Percentiles rank a stretch among this genome's conserved stretches.
Conservation (phyloP, 1,284 basidiomycete genomes). For the Pholiota adiposa region DNA sequence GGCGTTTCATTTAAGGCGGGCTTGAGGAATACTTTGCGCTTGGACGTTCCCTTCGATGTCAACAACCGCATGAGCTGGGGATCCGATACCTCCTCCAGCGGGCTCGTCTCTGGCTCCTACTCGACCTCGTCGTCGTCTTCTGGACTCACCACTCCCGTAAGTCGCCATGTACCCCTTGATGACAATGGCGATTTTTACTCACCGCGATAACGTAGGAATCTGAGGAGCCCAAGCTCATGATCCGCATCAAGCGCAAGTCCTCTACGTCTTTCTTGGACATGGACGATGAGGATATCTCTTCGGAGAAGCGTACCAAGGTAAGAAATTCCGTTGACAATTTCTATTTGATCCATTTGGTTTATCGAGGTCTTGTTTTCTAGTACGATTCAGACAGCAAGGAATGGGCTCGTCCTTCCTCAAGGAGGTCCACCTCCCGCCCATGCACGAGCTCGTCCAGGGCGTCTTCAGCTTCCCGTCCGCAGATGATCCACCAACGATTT, state of each 20-base stretch:
- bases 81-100: slow-evolving; percentile 18
- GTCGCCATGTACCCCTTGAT: slow-evolving; percentile 13
- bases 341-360: too few relatives aligned
- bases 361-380: too few relatives aligned
- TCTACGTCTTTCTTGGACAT: slow-evolving; percentile 22
- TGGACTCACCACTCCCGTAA: slow-evolving; percentile 34
- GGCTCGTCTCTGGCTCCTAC: background rate
- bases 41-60: slow-evolving; percentile 31
- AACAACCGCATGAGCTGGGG: slow-evolving; percentile 26
- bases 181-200: slow-evolving; percentile 1
- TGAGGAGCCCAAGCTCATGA: slow-evolving; percentile 23
- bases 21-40: too few relatives aligned
- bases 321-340: too few relatives aligned
- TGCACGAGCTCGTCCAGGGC: background rate
- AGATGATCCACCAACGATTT: background rate
- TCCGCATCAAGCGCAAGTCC: slow-evolving; percentile 41
- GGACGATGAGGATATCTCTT: slow-evolving; percentile 12
- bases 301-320: slow-evolving; percentile 43
- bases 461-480: background rate
- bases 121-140: slow-evolving; percentile 18
- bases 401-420: slow-evolving; percentile 22
- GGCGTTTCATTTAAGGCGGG: too few relatives aligned
- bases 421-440: background rate
- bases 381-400: slow-evolving; percentile 32
- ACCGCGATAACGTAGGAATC: too few relatives aligned